Conservation (phyloP, 352 stramenopile genomes). For the Phytopythium montanum region DNA sequence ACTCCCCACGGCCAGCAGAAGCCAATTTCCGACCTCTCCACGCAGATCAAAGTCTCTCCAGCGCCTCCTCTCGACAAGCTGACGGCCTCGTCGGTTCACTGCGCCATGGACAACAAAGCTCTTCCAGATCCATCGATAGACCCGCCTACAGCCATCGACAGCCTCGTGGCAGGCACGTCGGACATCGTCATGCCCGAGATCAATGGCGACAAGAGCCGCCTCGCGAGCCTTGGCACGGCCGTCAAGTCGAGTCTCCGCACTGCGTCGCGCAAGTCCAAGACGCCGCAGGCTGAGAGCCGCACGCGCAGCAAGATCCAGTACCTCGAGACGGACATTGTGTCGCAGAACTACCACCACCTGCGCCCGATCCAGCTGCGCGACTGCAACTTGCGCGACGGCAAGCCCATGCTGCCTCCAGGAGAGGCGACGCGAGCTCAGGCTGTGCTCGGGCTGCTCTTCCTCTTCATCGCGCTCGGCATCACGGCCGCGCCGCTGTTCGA, state of each 20-base stretch:
- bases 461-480: slow-evolving; percentile 28
- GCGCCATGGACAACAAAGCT: not conserved
- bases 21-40: not conserved
- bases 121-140: not conserved
- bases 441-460: slow-evolving; percentile 20
- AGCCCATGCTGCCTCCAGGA: slow-evolving; percentile 9
- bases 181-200: slow-evolving; percentile 8
- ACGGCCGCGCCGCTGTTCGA: slow-evolving; percentile 28
- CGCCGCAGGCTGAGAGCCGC: not conserved
- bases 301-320: slow-evolving; percentile 13
- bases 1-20: not conserved
- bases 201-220: slow-evolving; percentile 17
- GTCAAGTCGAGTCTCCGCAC: slow-evolving; percentile 28
- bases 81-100: not conserved
- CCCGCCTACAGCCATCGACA: not conserved
- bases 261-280: not conserved
- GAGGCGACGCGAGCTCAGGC: slow-evolving; percentile 13
- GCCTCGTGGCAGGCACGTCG: not conserved
- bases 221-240: slow-evolving; percentile 7
- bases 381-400: not conserved
- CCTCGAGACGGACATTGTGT: slow-evolving; percentile 24
- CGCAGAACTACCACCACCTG: slow-evolving; percentile 17
- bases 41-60: not conserved
- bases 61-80: not conserved
- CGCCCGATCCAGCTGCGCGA: slow-evolving; percentile 10